phyloP scores from a whole-genome alignment of 352 stramenopile species.

The Phytophthora ramorum region DNA sequence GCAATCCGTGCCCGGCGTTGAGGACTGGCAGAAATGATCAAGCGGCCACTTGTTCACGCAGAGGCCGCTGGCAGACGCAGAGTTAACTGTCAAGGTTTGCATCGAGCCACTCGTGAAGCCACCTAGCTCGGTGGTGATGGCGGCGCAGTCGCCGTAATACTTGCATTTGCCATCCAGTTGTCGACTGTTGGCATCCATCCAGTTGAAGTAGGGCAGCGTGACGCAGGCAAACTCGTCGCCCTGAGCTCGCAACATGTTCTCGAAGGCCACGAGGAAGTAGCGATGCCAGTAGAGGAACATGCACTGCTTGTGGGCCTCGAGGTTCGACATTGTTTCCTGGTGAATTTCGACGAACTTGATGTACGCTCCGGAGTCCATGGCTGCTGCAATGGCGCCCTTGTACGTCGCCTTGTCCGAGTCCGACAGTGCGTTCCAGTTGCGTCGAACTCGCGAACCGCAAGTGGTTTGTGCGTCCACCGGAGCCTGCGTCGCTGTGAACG shows the following conservation, averaged over 20 bases:
- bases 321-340: constrained; percentile 44
- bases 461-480: constrained; percentile 13
- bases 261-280: constrained; percentile 59
- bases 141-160: constrained; percentile 47
- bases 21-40: constrained; percentile 55
- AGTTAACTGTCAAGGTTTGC: constrained; percentile 39
- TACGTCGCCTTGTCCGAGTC: constrained; percentile 43
- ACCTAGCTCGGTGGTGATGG: constrained; percentile 37
- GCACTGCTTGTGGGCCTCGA: constrained; percentile 50
- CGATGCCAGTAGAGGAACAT: constrained; percentile 85
- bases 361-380: constrained; percentile 55
- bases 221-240: constrained; percentile 52
- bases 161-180: constrained; percentile 38
- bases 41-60: constrained; percentile 41
- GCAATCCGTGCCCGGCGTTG: constrained; percentile 11
- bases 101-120: constrained; percentile 20
- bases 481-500: neutral
- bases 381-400: constrained; percentile 36
- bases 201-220: constrained; percentile 79
- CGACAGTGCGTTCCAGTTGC: constrained; percentile 42
- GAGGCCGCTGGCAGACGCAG: constrained; percentile 17
- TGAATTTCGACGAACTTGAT: constrained; percentile 62
- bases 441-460: constrained; percentile 40
- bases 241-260: constrained; percentile 75
- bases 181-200: constrained; percentile 47